phyloP scores from a whole-genome alignment of 192 early-diverging fungal species.

The Entomortierella lignicola region DNA sequence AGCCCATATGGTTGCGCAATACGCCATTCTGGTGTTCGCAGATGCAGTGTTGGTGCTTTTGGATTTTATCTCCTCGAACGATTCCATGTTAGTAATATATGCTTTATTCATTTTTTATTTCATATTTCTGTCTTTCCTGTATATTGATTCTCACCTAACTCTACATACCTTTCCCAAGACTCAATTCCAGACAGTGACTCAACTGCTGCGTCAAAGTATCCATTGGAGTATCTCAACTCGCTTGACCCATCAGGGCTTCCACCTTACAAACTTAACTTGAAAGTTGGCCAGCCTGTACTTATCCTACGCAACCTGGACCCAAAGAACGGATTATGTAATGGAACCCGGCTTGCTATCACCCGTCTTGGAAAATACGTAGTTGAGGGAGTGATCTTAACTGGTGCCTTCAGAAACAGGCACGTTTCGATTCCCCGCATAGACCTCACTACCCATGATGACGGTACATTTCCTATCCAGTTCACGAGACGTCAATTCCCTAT shows the following conservation, averaged over 20 bases:
- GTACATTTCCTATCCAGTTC: not conserved
- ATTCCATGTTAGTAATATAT: not conserved
- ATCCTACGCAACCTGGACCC: not conserved
- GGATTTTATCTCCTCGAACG: slow-evolving; percentile 24
- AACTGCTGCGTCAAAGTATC: not conserved
- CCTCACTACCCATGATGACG: not conserved
- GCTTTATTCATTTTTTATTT: too few relatives aligned
- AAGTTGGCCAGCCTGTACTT: not conserved
- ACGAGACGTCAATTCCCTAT: not conserved
- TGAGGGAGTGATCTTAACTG: not conserved
- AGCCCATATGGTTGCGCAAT: slow-evolving; percentile 11
- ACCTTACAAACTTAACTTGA: not conserved
- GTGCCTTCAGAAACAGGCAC: not conserved
- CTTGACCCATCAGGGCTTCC: not conserved
- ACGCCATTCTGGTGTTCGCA: slow-evolving; percentile 16
- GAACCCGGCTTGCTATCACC: not conserved
- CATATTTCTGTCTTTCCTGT: too few relatives aligned
- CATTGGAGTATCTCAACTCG: not conserved
- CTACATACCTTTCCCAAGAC: not conserved
- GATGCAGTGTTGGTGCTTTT: slow-evolving; percentile 20
- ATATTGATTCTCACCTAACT: too few relatives aligned
- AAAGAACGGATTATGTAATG: not conserved
- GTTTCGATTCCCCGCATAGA: not conserved
- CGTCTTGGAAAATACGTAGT: not conserved
- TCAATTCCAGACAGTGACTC: not conserved